Evolutionary conservation across 2,329 filamentous ascomycete species (phyloP).

Genomic region (Pseudogymnoascus sp.): DNA sequence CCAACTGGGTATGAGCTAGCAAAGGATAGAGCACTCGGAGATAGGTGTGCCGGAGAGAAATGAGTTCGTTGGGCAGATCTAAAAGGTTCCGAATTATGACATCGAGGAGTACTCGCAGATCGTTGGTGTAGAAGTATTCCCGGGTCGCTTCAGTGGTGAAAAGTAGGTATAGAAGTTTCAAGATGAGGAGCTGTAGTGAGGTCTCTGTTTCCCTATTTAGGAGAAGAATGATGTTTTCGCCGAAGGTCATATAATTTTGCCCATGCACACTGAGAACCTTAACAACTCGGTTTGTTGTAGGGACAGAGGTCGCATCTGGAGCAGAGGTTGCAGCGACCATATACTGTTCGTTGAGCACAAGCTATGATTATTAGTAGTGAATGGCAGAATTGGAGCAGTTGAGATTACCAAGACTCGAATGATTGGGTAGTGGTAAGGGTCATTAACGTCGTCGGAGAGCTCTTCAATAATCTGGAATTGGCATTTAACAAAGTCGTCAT

Average conservation of each 20-base stretch:
- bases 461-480: conserved; percentile 84
- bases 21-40: conserved; percentile 86
- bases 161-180: conserved; percentile 89
- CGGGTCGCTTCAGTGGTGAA: conserved; percentile 88
- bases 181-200: conserved; percentile 86
- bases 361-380: conserved; percentile 38
- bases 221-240: conserved; percentile 91
- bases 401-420: conserved; percentile 77
- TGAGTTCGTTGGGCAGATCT: conserved; percentile 78
- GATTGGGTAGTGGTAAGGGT: conserved; percentile 92
- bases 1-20: conserved; percentile 83
- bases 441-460: conserved; percentile 74
- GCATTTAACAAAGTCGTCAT: conserved; percentile 74
- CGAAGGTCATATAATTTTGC: conserved; percentile 81
- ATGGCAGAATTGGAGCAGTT: conserved; percentile 12
- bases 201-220: conserved; percentile 94
- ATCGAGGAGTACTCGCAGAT: conserved; percentile 85
- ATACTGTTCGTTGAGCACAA: conserved; percentile 96
- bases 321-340: conserved; percentile 65
- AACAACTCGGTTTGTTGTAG: conserved; percentile 84
- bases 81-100: conserved; percentile 96
- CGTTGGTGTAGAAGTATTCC: conserved; percentile 98
- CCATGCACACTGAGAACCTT: conserved; percentile 81
- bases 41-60: conserved; percentile 80
- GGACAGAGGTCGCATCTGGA: conserved; percentile 28